Base-by-base conservation (phyloP, 225 moss, liverwort and hornwort genomes). In the Anthoceros angustus region DNA sequence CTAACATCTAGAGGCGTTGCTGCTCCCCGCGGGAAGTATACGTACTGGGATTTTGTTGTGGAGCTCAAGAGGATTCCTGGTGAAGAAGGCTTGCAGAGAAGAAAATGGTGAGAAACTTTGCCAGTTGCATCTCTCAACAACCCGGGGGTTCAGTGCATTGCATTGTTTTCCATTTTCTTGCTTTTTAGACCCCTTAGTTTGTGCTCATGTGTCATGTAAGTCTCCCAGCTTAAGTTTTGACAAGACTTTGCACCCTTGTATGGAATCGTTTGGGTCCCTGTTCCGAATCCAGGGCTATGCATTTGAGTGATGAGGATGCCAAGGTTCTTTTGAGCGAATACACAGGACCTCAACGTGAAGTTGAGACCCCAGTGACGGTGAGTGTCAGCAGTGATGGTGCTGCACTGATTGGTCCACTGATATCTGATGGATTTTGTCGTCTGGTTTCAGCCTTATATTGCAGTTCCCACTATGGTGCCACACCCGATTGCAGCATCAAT, bases 31-130 rank as follows among this genome's bases (percentile, higher is more conserved):
- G 88, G 92, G 62, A 82, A 73, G 43, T 87, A 77, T 63, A 70
- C 68, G 6, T 92, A 92, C 70, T 83, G 85, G 73, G 88, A 98
- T 73, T 98, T 98, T 61, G 81, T 98, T 3, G 88, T 98, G 65
- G 82, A 87, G 71, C 80, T 98, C 48, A 84, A 88, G 71, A 69
- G 76, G 46, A 78, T 84, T 20, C 88, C 87, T 12, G 95, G 95
- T 25, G 87, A 82, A 63, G 62, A 67, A 68, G 62, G 42, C 14
- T 76, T 89, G 66, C 95, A 92, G 70, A 77, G 67, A 25, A 86
- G 70, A 66, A 83, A 87, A 67, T 86, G 95, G 79, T 74, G 60
- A 70, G 76, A 75, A 39, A 2, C 25, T 48, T 42, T 41, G 50
- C 16, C 63, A 50, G 62, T 23, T 42, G 55, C 25, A 43, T 39